Conservation (phyloP, 148 eudicot genomes). For the Spergularia marina region DNA sequence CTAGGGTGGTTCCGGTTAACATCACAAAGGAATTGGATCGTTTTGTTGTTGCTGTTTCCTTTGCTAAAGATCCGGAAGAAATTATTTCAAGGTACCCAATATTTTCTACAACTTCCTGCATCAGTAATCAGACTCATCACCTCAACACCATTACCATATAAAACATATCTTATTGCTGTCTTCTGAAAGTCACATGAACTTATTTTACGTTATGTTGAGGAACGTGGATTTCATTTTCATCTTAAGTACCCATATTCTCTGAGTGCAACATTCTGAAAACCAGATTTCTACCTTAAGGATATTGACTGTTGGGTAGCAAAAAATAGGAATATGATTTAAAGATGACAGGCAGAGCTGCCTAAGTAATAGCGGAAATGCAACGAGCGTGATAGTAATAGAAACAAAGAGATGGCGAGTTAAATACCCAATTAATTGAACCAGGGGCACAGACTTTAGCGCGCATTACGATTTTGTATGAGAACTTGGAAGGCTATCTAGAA, state of each 20-base stretch:
- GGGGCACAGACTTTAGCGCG: neutral
- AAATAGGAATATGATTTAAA: neutral
- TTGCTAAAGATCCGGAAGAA: conserved; percentile 81
- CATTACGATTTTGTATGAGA: neutral
- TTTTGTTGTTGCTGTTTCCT: conserved; percentile 85
- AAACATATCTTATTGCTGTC: neutral
- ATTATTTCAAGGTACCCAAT: conserved; percentile 68
- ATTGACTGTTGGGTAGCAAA: neutral
- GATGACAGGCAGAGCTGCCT: neutral
- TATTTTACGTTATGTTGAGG: neutral
- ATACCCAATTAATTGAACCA: neutral
- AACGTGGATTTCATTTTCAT: neutral
- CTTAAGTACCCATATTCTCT: neutral
- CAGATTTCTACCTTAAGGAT: neutral
- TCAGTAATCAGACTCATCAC: neutral
- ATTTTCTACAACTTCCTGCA: neutral
- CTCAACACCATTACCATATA: neutral
- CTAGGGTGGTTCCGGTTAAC: conserved; percentile 69
- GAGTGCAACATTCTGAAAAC: neutral
- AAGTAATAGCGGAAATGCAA: neutral
- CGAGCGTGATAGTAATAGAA: neutral
- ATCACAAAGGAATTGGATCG: conserved; percentile 74
- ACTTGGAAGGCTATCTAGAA: neutral
- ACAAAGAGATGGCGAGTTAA: neutral
- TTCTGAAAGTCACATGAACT: neutral